phyloP scores from a whole-genome alignment of 176 grass and related monocot species.

The Hsuehochloa calcarea region DNA sequence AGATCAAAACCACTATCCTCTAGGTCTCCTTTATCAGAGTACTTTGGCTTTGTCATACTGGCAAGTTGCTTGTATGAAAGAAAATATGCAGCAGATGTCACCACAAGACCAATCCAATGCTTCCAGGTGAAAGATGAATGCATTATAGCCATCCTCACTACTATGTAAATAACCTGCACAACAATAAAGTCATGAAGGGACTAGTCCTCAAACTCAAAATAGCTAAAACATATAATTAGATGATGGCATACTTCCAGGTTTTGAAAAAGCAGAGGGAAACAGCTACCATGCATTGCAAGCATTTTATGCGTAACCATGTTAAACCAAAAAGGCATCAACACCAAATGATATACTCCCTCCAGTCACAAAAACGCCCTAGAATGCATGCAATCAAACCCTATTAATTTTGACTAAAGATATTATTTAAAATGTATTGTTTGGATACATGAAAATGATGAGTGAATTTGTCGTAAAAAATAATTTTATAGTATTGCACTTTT shows the following conservation, averaged over 20 bases:
- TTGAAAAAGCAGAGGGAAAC: not conserved
- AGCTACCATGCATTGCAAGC: not conserved
- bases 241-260: not conserved
- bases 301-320: constrained; percentile 5
- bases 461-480: no score
- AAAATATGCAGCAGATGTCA: constrained; percentile 77
- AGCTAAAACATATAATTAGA: not conserved
- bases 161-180: constrained; percentile 67
- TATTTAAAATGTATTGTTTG: no score
- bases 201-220: not conserved
- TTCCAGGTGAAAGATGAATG: constrained; percentile 94
- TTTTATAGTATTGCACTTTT: no score
- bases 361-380: no score
- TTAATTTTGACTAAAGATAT: no score
- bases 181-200: not conserved
- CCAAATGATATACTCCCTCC: not conserved
- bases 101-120: constrained; percentile 83
- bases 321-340: not conserved
- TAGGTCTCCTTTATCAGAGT: constrained; percentile 62
- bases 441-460: no score
- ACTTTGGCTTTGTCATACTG: constrained; percentile 74
- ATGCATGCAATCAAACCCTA: no score
- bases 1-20: constrained; percentile 80
- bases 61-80: constrained; percentile 86
- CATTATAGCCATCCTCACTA: constrained; percentile 83